Evolutionary conservation across 495 filamentous ascomycete genomes (phyloP).

Genomic region (Bryoglossum gracile): DNA sequence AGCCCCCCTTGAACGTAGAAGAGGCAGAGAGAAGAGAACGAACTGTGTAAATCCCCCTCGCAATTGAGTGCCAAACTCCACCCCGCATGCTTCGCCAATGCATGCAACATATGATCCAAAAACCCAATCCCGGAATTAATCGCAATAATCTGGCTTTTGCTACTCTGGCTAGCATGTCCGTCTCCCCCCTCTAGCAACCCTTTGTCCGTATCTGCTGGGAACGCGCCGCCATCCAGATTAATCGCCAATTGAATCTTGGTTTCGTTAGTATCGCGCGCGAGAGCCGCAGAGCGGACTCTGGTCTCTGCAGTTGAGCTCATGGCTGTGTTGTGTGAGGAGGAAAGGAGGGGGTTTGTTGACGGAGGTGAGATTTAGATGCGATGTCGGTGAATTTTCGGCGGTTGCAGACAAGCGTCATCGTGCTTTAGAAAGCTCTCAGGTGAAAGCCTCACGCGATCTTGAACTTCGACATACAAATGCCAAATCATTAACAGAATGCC

Average conservation of each 20-base stretch:
- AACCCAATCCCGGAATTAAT: conserved; percentile 97
- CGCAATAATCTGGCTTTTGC: conserved; percentile 72
- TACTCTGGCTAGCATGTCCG: conserved; percentile 74
- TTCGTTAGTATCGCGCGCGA: conserved; percentile 89
- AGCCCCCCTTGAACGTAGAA: too few species aligned
- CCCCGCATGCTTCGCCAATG: conserved; percentile 88
- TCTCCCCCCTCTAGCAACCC: conserved; percentile 36
- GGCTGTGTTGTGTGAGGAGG: conserved; percentile 9
- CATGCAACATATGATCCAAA: conserved; percentile 97
- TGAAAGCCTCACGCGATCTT: conserved; percentile 6
- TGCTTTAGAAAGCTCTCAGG: too few species aligned
- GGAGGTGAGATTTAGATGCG: too few species aligned
- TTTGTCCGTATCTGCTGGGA: conserved; percentile 51
- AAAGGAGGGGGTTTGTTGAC: too few species aligned
- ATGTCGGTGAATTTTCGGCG: too few species aligned
- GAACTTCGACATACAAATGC: conserved; percentile 9
- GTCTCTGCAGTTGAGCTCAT: conserved; percentile 29
- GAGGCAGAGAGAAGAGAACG: too few species aligned
- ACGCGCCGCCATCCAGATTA: conserved; percentile 80
- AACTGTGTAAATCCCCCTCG: conserved; percentile 86
- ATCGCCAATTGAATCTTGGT: conserved; percentile 92
- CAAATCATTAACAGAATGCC: conserved; percentile 10
- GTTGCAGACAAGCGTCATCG: too few species aligned
- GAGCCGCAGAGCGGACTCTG: conserved; percentile 55
- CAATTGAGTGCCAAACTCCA: conserved; percentile 81